Percentiles rank a stretch among this genome's conserved stretches.
phyloP scores from a whole-genome alignment of 805 yeast genomes.

The Kodamaea hsintzibuensis region DNA sequence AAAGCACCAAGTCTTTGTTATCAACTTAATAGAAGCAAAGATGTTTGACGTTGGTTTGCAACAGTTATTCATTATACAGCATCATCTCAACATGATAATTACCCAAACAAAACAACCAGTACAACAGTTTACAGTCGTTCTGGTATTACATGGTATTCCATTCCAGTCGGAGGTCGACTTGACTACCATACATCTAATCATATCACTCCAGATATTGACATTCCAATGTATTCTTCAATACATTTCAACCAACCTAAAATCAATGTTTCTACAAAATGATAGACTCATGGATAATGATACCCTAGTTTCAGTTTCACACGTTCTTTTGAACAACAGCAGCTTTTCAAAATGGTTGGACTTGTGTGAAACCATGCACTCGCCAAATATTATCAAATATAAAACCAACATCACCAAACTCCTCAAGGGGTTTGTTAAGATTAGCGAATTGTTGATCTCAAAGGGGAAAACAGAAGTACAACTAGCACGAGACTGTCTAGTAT shows the following conservation, averaged over 20 bases:
- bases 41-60: constrained; percentile 13
- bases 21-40: constrained; percentile 23
- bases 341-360: constrained; percentile 24
- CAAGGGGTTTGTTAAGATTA: constrained; percentile 26
- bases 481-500: constrained; percentile 9
- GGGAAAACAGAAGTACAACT: background rate
- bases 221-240: constrained; percentile 28
- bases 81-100: constrained; percentile 4
- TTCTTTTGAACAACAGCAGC: constrained; percentile 19
- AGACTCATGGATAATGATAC: constrained; percentile 10
- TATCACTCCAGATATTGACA: constrained; percentile 29
- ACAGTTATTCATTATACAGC: constrained; percentile 6
- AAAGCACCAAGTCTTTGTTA: constrained; percentile 29
- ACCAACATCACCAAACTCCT: constrained; percentile 26
- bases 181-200: background rate
- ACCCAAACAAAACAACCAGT: background rate
- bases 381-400: constrained; percentile 17
- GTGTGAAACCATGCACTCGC: constrained; percentile 8
- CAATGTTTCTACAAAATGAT: constrained; percentile 12
- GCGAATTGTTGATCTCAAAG: constrained; percentile 14
- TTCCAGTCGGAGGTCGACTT: background rate
- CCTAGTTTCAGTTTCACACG: constrained; percentile 16
- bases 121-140: background rate
- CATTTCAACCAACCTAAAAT: constrained; percentile 19
- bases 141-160: constrained; percentile 1